A percentile compares a stretch with the other conserved stretches of the same genome.
Conservation (phyloP, 768 basidiomycete genomes). For the Calocera cornea region DNA sequence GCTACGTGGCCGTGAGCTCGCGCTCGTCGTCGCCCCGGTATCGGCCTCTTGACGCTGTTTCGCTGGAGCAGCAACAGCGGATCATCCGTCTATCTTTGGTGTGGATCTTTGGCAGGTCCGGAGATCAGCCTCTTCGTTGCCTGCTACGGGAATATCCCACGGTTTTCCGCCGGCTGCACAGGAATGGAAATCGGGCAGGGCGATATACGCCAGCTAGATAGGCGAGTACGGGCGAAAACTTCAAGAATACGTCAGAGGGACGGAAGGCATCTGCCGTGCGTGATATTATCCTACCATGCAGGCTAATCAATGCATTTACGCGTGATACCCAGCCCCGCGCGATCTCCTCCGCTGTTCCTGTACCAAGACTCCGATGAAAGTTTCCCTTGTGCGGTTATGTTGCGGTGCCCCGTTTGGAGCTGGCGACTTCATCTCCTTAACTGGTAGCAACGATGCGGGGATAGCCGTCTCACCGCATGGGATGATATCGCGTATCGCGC, state of each 20-base stretch:
- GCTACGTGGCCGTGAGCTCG: not conserved
- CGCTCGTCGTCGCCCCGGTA: not conserved
- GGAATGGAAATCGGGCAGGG: not conserved
- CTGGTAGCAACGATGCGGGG: not conserved
- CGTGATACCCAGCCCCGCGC: not conserved
- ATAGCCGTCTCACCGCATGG: not conserved
- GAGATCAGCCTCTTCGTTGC: not conserved
- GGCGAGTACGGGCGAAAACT: not conserved
- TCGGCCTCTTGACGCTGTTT: not conserved
- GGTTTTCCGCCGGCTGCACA: not conserved
- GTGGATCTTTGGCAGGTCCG: not conserved
- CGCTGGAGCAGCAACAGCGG: not conserved
- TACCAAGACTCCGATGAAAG: not conserved
- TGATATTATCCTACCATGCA: not conserved
- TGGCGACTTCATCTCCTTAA: not conserved
- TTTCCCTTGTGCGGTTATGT: not conserved
- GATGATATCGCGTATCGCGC: not conserved
- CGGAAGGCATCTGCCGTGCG: not conserved
- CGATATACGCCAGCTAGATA: not conserved
- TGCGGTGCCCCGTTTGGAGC: not conserved
- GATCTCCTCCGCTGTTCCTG: too few species aligned
- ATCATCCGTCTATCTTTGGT: not conserved
- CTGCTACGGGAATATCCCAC: not conserved
- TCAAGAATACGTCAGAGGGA: not conserved
- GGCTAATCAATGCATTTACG: not conserved